phyloP scores from a whole-genome alignment of 495 filamentous ascomycete species.

The Bryoglossum gracile region DNA sequence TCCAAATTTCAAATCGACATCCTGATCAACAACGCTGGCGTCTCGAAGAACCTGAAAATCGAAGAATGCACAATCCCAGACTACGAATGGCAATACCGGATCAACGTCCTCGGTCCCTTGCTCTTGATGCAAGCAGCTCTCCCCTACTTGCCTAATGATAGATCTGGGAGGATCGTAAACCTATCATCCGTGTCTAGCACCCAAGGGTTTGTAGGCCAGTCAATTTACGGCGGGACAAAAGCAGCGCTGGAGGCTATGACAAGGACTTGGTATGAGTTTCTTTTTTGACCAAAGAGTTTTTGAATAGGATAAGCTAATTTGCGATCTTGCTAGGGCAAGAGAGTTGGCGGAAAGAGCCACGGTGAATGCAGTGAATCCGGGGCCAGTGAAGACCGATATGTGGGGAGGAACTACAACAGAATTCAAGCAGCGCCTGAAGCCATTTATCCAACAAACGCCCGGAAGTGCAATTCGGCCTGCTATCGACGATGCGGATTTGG shows the following conservation, averaged over 20 bases:
- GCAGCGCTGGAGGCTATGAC: slow-evolving; percentile 91
- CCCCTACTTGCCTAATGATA: slow-evolving; percentile 64
- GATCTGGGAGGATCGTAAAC: slow-evolving; percentile 74
- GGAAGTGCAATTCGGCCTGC: slow-evolving; percentile 44
- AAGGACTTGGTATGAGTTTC: slow-evolving; percentile 83
- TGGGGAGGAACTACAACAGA: slow-evolving; percentile 32
- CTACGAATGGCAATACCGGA: slow-evolving; percentile 63
- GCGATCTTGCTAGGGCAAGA: no score
- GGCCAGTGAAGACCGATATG: slow-evolving; percentile 77
- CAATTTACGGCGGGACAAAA: slow-evolving; percentile 83
- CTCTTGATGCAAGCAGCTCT: slow-evolving; percentile 65
- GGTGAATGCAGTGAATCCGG: slow-evolving; percentile 85
- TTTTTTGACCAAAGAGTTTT: no score
- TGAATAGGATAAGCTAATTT: no score
- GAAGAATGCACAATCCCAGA: slow-evolving; percentile 50
- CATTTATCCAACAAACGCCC: slow-evolving; percentile 63
- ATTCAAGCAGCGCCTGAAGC: slow-evolving; percentile 35
- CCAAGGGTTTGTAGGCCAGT: slow-evolving; percentile 62
- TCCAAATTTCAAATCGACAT: slow-evolving; percentile 67
- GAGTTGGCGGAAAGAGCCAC: slow-evolving; percentile 73
- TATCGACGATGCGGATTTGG: slow-evolving; percentile 53
- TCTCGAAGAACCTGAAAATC: slow-evolving; percentile 53
- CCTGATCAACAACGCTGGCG: slow-evolving; percentile 81
- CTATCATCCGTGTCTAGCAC: slow-evolving; percentile 62
- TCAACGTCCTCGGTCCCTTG: slow-evolving; percentile 85